Conservation (phyloP, 805 yeast species). For the Wickerhamomyces mucosus region DNA sequence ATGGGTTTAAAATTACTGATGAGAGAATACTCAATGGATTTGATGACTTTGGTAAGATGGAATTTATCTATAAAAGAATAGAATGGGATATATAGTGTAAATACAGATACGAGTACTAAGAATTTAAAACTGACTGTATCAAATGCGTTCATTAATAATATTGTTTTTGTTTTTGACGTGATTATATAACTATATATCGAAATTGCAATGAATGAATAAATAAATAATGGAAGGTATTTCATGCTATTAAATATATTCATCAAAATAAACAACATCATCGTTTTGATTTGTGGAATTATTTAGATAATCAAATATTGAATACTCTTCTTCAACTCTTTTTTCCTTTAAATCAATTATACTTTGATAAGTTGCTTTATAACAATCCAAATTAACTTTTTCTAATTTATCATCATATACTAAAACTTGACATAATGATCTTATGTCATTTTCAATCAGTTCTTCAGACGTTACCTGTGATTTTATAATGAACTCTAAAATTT, state of each 20-base stretch:
- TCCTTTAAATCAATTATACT: constrained; percentile 59
- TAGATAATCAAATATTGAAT: constrained; percentile 33
- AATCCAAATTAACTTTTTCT: constrained; percentile 52
- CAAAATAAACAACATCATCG: constrained; percentile 34
- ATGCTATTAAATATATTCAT: constrained; percentile 36
- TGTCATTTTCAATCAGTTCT: constrained; percentile 65
- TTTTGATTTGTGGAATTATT: constrained; percentile 28
- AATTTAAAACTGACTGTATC: too few relatives aligned
- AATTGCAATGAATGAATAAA: not conserved
- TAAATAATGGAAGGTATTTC: not conserved
- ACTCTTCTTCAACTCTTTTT: constrained; percentile 19
- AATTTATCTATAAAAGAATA: constrained; percentile 36
- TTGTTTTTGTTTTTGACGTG: too few relatives aligned
- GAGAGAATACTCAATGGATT: constrained; percentile 40
- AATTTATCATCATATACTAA: constrained; percentile 78
- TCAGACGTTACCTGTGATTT: constrained; percentile 70
- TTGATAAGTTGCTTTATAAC: constrained; percentile 77
- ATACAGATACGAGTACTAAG: not conserved
- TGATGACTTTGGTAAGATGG: constrained; percentile 79
- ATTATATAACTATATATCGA: not conserved
- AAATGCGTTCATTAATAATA: too few relatives aligned
- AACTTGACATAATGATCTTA: constrained; percentile 80
- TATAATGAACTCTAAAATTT: constrained; percentile 66
- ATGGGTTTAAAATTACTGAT: constrained; percentile 19
- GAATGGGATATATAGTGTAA: constrained; percentile 10